Evolutionary conservation across 176 grass and related monocot species (phyloP).

Genomic region (Carex scoparia): DNA sequence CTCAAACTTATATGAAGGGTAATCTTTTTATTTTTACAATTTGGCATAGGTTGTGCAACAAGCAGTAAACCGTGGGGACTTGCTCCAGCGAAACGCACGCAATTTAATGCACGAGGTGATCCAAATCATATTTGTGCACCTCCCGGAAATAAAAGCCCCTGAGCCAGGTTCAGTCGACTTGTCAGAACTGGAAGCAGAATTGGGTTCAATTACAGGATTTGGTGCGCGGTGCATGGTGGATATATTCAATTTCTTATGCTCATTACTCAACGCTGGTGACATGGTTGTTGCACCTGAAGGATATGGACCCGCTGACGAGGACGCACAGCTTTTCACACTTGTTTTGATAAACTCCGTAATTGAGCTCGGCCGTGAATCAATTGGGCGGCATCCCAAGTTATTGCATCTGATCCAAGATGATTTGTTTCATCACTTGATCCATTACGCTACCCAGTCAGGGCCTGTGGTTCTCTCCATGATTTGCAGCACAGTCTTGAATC

Average conservation of each 20-base stretch:
- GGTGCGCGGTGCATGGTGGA: slow-evolving; percentile 77
- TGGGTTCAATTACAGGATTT: slow-evolving; percentile 37
- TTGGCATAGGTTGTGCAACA: slow-evolving; percentile 61
- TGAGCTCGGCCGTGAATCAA: slow-evolving; percentile 74
- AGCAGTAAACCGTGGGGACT: slow-evolving; percentile 52
- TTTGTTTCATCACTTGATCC: slow-evolving; percentile 77
- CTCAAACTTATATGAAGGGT: not conserved
- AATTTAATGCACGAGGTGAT: slow-evolving; percentile 86
- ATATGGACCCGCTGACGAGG: slow-evolving; percentile 61
- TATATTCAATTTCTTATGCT: slow-evolving; percentile 86
- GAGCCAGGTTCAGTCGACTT: not conserved
- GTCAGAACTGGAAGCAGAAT: slow-evolving; percentile 7
- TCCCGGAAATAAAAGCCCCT: slow-evolving; percentile 47
- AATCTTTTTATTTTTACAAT: not conserved
- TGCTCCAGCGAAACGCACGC: slow-evolving; percentile 66
- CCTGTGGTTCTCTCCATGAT: slow-evolving; percentile 94
- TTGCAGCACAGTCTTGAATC: slow-evolving; percentile 81
- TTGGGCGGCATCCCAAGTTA: slow-evolving; percentile 65
- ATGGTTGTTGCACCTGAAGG: slow-evolving; percentile 44
- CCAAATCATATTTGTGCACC: slow-evolving; percentile 56
- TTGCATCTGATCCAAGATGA: slow-evolving; percentile 77
- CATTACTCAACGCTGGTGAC: slow-evolving; percentile 53
- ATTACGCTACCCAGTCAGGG: slow-evolving; percentile 43
- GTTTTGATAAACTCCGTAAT: slow-evolving; percentile 81
- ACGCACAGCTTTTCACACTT: slow-evolving; percentile 79